phyloP scores from a whole-genome alignment of 192 early-diverging fungal genomes.

The Backusella liffmaniae region DNA sequence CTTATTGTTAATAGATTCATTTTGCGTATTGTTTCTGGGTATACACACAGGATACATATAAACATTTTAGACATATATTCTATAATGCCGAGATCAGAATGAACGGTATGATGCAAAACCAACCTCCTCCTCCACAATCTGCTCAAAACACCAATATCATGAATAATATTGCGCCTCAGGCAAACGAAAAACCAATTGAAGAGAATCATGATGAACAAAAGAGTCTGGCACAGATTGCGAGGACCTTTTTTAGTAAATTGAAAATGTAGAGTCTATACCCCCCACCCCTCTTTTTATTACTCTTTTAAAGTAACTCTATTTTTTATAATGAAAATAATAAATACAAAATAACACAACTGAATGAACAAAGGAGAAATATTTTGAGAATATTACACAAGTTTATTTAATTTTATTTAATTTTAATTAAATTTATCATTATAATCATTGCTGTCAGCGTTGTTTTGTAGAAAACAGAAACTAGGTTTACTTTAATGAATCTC shows the following conservation, averaged over 20 bases:
- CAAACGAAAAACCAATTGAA: neutral
- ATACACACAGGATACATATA: constrained; percentile 11
- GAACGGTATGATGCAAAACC: neutral
- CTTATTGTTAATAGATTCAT: constrained; percentile 2
- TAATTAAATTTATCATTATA: no score
- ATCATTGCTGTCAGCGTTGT: neutral
- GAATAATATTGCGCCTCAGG: neutral
- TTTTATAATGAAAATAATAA: neutral
- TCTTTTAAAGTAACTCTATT: neutral
- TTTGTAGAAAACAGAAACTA: neutral
- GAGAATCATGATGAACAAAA: neutral
- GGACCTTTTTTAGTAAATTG: neutral
- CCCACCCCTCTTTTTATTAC: neutral
- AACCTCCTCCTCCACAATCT: neutral
- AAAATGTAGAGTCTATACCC: neutral
- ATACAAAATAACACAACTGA: neutral
- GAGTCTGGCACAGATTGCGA: constrained; percentile 12
- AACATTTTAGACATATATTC: neutral
- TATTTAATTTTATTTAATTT: neutral
- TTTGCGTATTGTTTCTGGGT: constrained; percentile 23
- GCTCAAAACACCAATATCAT: neutral
- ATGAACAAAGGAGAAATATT: neutral
- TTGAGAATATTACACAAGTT: neutral
- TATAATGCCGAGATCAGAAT: neutral
- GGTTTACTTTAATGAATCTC: neutral